Base-by-base conservation (phyloP, 2,329 filamentous ascomycete genomes). In the Pezicula carpinea region DNA sequence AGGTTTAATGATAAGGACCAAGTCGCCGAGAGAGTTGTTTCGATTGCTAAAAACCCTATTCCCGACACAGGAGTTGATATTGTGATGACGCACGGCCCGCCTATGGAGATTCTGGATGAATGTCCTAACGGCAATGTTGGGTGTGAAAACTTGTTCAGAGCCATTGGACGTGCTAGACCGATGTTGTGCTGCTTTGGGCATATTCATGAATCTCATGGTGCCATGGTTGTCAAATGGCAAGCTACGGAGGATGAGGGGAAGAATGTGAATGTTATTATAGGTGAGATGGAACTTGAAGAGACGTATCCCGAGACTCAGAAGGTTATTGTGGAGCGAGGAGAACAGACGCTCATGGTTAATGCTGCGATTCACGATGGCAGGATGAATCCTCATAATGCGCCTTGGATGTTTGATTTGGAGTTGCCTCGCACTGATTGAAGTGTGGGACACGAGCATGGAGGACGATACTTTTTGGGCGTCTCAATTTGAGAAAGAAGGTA, bases 141-240 rank as follows among this genome's bases (percentile, higher is more conserved):
- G 17, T 74, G 74, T 50, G 52, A 56, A 0, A 44, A 66, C 10
- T 66, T 80, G 3, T 69, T 76, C 44, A 58, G 55, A 0, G 71
- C 76, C 0, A 54, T 79, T 0, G 64, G 66, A 1, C 54, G 56
- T 0, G 66, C 70, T 1, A 65, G 62, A 21, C 77, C 77, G 1
- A 58, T 58, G 11, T 52, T 80, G 3, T 75, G 79, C 56, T 80
- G 76, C 56, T 80, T 80, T 49, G 77, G 77, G 0, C 78, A 80
- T 50, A 74, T 80, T n/a, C 77, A 80, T 55, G 74, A 79, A 52
- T 71, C 68, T 0, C 84, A 78, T 77, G 81, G 80, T 3, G 72
- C 69, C 0, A 74, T 72, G 46, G 51, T 76, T 3, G 70, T 77
- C 0, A 61, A 64, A 1, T 84, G 79, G 26, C 80, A 61, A 66